A percentile compares a stretch with the other conserved stretches of the same genome.
These are phyloP conservation scores for Oryza brachyantha DNA, from an alignment of 176 grass and related monocot species.

Conservation along the genomic window DNA sequence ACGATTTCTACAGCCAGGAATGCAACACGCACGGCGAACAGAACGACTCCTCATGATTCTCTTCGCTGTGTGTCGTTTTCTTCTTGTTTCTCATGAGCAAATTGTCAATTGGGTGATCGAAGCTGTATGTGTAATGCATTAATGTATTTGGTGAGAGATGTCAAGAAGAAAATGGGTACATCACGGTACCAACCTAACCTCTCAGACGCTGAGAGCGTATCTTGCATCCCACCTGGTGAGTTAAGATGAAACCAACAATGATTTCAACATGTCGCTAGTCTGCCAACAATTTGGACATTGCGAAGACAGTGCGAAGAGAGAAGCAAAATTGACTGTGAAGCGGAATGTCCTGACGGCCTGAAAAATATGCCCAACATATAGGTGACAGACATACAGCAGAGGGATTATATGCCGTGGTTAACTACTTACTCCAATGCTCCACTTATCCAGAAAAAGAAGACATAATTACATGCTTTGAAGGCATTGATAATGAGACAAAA, in stretches of 20 bases:
- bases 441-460: background rate
- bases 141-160: background rate
- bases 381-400: background rate
- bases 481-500: background rate
- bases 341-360: background rate
- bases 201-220: background rate
- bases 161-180: background rate
- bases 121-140: background rate
- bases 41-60: background rate
- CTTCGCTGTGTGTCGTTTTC: background rate
- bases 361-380: background rate
- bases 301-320: too few species aligned
- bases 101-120: background rate
- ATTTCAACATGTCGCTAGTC: background rate
- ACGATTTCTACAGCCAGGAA: conserved; percentile 53
- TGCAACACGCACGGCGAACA: conserved; percentile 39
- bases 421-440: background rate
- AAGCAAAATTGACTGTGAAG: background rate
- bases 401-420: background rate
- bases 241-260: background rate
- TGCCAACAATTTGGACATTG: too few species aligned
- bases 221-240: background rate
- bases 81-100: background rate
- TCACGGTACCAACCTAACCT: background rate
- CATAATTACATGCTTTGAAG: background rate